Evolutionary conservation across 306 rosid species (phyloP), one percentile per base, ranked within the genome.

Genomic region (Datisca glomerata): DNA sequence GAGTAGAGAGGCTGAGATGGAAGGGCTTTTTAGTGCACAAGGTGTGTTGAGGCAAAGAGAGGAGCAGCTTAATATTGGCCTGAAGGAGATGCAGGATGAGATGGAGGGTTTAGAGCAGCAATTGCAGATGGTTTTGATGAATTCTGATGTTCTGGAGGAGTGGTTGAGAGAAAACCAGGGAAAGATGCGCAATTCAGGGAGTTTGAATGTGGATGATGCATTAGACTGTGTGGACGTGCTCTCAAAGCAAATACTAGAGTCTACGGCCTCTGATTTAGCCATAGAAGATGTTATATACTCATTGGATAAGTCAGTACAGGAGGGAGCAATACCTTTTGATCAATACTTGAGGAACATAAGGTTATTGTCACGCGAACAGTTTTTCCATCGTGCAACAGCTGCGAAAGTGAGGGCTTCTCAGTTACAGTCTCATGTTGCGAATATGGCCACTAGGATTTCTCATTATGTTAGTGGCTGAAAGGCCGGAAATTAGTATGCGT

Each of bases 71-170:
- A 49, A 55, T 22, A 53, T 43, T 13, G 96, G 93, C 4, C 20
- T 76, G 78, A 71, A 43, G 58, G 96, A 75, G 55, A 76, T 86
- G 96, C 62, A 51, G 55, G 86, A 61, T 17, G 98, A 84, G 73
- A 84, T 52, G 73, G 98, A 84, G 58, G 78, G 63, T 3, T 50
- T 91, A 67, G 98, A 91, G 76, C 96, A 75, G 76, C 86, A 80
- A 21, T 16, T 91, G 56, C 98, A 91, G 80, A 78, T 78, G 70
- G 77, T 84, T 43, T 53, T 91, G 80, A 84, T 80, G 92, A 82
- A 91, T 31, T 35, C 69, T 1, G 98, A 84, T 49, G 68, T 84
- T 37, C 25, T 84, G 18, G 96, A 91, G 20, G 74, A 53, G 6
- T 91, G 98, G 98, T 24, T 78, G 67, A 74, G 70, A 47, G 94